Base-by-base conservation (phyloP, 2,329 filamentous ascomycete genomes). In the Scytalidium lignicola region DNA sequence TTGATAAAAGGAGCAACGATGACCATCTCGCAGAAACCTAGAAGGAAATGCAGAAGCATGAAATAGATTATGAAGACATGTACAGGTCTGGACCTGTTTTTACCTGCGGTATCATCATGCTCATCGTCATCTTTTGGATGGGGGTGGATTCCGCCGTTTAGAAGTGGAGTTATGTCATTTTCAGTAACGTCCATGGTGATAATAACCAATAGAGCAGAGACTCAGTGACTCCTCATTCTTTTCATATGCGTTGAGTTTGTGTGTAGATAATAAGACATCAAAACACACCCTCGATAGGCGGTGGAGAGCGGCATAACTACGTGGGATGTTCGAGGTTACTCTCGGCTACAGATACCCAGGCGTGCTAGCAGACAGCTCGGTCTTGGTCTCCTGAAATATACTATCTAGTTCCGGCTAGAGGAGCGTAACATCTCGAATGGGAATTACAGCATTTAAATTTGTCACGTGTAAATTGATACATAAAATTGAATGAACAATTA, bases 41-140 rank as follows among this genome's bases (percentile, higher is more conserved):
- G 50, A 15, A 62, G 48, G 41, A 64, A 65, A 51, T 64, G 60
- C n/a, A 65, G 53, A 8, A 54, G 49, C 59, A 63, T 63, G 50
- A 63, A 62, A 19, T 59, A 62, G 9, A 60, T 37, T 37, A 37
- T 37, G 32, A 37, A 37, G 5, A 26, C 23, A 26, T 26, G 23
- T 26, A 26, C 23, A 26, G 23, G 23, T 26, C 10, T 26, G 6
- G 43, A 18, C 10, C 8, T 17, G 13, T 20, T 4, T 15, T 18
- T 17, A 18, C 10, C 18, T 37, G 32, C 32, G 32, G 6, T 17
- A 37, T 17, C 32, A 37, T 15, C 32, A 37, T 15, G 15, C 32
- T 37, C 15, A 17, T 37, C 15, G 15, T 37, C n/a, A n/a, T 37
- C 15, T n/a, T 37, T 5, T 37, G 32, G n/a, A 17, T 37, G 32